phyloP scores from a whole-genome alignment of 768 basidiomycete species.

The Leccinum imitatum region DNA sequence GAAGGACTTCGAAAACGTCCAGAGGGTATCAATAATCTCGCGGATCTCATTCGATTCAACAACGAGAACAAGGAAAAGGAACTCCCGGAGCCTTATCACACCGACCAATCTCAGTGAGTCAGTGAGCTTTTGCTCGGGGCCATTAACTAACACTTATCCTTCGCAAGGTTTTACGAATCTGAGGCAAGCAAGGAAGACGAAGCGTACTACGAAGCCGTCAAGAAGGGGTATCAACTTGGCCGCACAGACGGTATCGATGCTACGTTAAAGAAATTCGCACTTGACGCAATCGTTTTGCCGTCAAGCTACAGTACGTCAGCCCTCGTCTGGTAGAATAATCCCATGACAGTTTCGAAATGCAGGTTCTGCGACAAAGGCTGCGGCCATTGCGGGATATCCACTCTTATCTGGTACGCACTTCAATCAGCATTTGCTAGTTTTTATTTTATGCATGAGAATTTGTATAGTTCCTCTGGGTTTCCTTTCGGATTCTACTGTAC shows the following conservation, averaged over 20 bases:
- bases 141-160: background rate
- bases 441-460: conserved; percentile 30
- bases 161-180: conserved; percentile 22
- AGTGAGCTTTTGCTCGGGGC: background rate
- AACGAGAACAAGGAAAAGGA: conserved; percentile 52
- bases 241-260: conserved; percentile 55
- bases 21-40: conserved; percentile 52
- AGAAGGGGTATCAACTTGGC: conserved; percentile 46
- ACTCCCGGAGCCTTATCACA: conserved; percentile 35
- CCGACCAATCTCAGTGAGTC: conserved; percentile 36
- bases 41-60: conserved; percentile 59
- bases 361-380: conserved; percentile 29
- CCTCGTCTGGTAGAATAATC: background rate
- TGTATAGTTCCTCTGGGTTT: conserved; percentile 43
- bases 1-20: conserved; percentile 50
- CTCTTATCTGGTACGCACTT: conserved; percentile 31
- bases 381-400: conserved; percentile 39
- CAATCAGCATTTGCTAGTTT: background rate
- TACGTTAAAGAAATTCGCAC: conserved; percentile 41
- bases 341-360: background rate
- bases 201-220: conserved; percentile 44
- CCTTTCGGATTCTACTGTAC: conserved; percentile 31
- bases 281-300: conserved; percentile 55
- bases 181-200: conserved; percentile 28
- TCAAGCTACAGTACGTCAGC: conserved; percentile 16